A percentile compares a stretch with the other conserved stretches of the same genome.
Conservation (phyloP, 1,284 basidiomycete genomes). For the Leccinum griseonigrum region DNA sequence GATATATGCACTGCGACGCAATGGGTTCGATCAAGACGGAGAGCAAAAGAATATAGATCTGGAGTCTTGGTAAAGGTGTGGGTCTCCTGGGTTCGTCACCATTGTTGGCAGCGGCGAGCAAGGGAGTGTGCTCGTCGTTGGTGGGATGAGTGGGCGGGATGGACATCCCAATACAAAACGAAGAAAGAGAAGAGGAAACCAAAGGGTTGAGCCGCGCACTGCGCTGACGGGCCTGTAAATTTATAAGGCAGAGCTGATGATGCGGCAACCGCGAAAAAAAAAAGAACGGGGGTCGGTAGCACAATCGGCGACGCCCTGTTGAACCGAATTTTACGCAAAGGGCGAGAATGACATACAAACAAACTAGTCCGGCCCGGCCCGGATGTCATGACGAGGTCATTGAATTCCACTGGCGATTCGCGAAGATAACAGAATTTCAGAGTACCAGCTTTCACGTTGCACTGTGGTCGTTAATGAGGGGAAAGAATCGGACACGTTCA, state of each 20-base stretch:
- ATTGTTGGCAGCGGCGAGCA: conserved; percentile 29
- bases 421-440: neutral
- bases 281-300: neutral
- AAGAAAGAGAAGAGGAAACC: conserved; percentile 1
- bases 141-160: conserved; percentile 5
- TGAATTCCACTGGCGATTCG: neutral
- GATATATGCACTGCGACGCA: conserved; percentile 57
- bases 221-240: conserved; percentile 6
- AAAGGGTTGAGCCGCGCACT: neutral
- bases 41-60: conserved; percentile 39
- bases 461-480: neutral
- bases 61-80: conserved; percentile 42
- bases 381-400: neutral
- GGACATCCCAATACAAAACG: conserved; percentile 14
- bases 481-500: neutral
- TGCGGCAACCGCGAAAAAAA: conserved; percentile 11
- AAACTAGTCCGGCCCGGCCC: neutral
- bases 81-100: conserved; percentile 19
- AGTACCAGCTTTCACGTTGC: neutral
- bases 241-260: conserved; percentile 17
- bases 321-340: conserved; percentile 1
- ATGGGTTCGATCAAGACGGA: conserved; percentile 58
- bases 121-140: conserved; percentile 37
- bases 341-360: neutral
- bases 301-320: neutral